Base-by-base conservation (phyloP, 2,329 filamentous ascomycete species). In the Arthrinium phaeospermum region DNA sequence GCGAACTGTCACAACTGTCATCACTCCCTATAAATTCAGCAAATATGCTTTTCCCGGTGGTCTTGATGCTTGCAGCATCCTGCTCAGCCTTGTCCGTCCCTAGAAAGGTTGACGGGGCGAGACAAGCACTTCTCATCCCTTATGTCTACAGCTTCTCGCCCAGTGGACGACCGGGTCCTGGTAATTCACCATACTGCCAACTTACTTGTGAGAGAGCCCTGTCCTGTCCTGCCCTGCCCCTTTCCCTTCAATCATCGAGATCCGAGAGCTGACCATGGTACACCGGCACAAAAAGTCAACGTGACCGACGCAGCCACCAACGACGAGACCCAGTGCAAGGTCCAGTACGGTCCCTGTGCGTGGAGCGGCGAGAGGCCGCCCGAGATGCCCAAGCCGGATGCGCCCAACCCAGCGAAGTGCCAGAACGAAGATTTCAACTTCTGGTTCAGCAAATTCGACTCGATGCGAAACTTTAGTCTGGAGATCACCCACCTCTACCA, bases 371-470 rank as follows among this genome's bases (percentile, higher is more conserved):
- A 64, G 34, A 34, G 57, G 30, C 57, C 57, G 19, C 57, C 57
- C 34, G 57, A 64, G 16, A 12, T 64, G 34, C 57, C 30, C 10
- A 41, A 64, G 57, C 57, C 57, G 30, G 34, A 41, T 10, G 57
- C 57, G 30, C 8, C 34, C 8, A 64, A 41, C 10, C 57, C 57
- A 34, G 57, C 57, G 8, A 24, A 24, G 22, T 64, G 57, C 34
- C 19, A 64, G 22, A 41, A 64, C 57, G 57, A 41, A 37, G 57
- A 64, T 4, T 64, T 64, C 57, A 41, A 41, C 19, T 64, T 64
- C 57, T 64, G 57, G 57, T 64, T 64, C 57, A 64, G 57, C 57
- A 41, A 64, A 10, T 64, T 41, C 34, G 57, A 41, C 57, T 64
- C 57, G 34, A 64, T 64, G 30, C 34, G 34, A 12, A 64, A 64